Base-by-base conservation (phyloP, 2,329 filamentous ascomycete genomes). In the Apiospora sp. region DNA sequence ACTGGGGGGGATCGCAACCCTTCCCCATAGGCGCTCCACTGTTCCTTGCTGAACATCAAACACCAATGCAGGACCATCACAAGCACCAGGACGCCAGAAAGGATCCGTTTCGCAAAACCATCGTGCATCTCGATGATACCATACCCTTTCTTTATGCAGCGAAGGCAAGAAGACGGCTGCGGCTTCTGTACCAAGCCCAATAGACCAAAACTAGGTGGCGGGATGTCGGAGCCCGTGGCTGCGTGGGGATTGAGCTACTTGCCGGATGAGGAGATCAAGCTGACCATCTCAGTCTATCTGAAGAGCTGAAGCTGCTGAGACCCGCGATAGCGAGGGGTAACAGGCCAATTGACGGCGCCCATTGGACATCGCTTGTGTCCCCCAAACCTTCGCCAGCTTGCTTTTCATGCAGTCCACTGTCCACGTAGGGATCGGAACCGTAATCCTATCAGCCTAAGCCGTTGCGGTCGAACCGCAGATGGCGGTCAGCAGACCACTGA, bases 221-320 rank as follows among this genome's bases (percentile, higher is more conserved):
- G 58, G 58, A 41, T 41, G 34, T 30, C 58, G 58, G 34, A 64
- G 58, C 58, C 22, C 58, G 34, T 41, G 37, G 37, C 37, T 41
- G 37, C 37, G 37, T 64, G 22, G 58, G 58, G 58, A 64, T 64
- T n/a, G 58, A 64, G 68, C 48, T 41, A n/a, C n/a, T 43, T 43
- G 48, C 68, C 48, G 27, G 49, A 70, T 48, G 34, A 70, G 48
- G 68, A 58, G 46, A 70, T 24, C 30, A 58, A 70, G 34, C 16
- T 51, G 68, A 34, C 37, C 19, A 58, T 58, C 68, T 48, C 37
- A 13, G 34, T 37, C 19, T 64, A 64, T 10, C 58, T 64, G 58
- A 27, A 30, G 46, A 58, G 68, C 68, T 70, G 68, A 70, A 70
- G 48, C 68, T 70, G 30, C 34, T 54, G 46, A 70, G 49, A 49